Evolutionary conservation across 352 stramenopile genomes (phyloP).

Genomic region (Globisporangium canariense): DNA sequence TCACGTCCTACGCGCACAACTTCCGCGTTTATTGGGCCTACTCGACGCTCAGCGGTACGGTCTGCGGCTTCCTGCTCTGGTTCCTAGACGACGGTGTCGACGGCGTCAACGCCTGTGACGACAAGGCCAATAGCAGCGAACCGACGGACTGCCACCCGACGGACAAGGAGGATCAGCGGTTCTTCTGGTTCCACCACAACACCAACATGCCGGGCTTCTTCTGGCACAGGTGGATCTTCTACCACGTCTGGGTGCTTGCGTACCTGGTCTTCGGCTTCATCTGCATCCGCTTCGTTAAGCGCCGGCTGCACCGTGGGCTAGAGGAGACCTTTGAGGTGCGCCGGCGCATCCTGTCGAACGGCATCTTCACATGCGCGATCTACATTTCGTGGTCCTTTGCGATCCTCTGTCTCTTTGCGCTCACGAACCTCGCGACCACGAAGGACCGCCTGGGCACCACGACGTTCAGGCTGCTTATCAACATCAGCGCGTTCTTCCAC

Average conservation of each 20-base stretch:
- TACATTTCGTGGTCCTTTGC: slow-evolving; percentile 85
- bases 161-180: slow-evolving; percentile 31
- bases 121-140: slow-evolving; percentile 1
- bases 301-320: slow-evolving; percentile 63
- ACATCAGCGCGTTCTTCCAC: slow-evolving; percentile 78
- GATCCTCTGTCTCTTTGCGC: slow-evolving; percentile 62
- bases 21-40: slow-evolving; percentile 84
- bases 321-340: slow-evolving; percentile 87
- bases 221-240: slow-evolving; percentile 80
- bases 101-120: slow-evolving; percentile 13
- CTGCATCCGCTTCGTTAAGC: slow-evolving; percentile 76
- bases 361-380: slow-evolving; percentile 74
- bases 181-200: slow-evolving; percentile 86
- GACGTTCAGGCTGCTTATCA: slow-evolving; percentile 59
- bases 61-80: slow-evolving; percentile 67
- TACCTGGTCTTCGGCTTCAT: slow-evolving; percentile 74
- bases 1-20: slow-evolving; percentile 86
- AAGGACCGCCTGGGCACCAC: slow-evolving; percentile 34
- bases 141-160: slow-evolving; percentile 10
- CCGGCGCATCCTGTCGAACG: slow-evolving; percentile 69
- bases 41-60: slow-evolving; percentile 62
- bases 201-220: slow-evolving; percentile 74
- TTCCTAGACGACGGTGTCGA: slow-evolving; percentile 37
- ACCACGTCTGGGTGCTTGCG: slow-evolving; percentile 74
- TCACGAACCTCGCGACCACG: slow-evolving; percentile 45